These are phyloP conservation scores for Prosopis cineraria DNA, from an alignment of 306 rosid genomes.

Conservation along the genomic window DNA sequence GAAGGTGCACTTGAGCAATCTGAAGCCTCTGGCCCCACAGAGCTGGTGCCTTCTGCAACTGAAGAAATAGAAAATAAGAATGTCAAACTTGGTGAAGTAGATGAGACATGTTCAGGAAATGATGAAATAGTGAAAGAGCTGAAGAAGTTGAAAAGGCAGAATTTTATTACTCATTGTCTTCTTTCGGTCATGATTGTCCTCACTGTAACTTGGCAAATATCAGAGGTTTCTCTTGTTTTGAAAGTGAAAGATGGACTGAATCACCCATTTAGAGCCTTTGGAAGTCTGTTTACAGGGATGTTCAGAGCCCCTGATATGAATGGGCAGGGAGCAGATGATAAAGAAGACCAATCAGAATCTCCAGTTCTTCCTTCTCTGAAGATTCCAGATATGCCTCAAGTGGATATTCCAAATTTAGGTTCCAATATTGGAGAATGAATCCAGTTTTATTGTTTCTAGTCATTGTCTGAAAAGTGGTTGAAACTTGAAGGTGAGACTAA, in stretches of 20 bases:
- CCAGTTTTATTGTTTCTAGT: not conserved
- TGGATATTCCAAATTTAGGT: slow-evolving; percentile 39
- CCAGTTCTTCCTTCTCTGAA: slow-evolving; percentile 40
- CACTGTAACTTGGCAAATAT: slow-evolving; percentile 77
- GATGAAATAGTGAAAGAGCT: slow-evolving; percentile 66
- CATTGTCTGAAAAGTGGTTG: not conserved
- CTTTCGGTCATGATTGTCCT: slow-evolving; percentile 78
- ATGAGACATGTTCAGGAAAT: slow-evolving; percentile 1
- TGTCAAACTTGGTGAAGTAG: slow-evolving; percentile 22
- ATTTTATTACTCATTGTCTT: slow-evolving; percentile 76
- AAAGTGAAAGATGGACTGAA: slow-evolving; percentile 56
- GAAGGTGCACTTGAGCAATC: slow-evolving; percentile 34
- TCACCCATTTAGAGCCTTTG: slow-evolving; percentile 59
- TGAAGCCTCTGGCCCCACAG: slow-evolving; percentile 30
- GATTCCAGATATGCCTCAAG: slow-evolving; percentile 44
- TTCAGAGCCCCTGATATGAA: slow-evolving; percentile 35
- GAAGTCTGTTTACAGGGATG: slow-evolving; percentile 43
- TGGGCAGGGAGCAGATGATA: slow-evolving; percentile 39
- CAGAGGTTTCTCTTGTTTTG: slow-evolving; percentile 68
- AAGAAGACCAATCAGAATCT: slow-evolving; percentile 27
- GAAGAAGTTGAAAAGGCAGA: slow-evolving; percentile 69
- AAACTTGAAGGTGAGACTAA: not conserved
- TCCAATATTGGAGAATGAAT: slow-evolving; percentile 28
- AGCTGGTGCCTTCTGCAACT: slow-evolving; percentile 19
- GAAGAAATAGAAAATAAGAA: slow-evolving; percentile 22